Conservation (phyloP, 129 eudicot species). For the Flaveria ramosissima region DNA sequence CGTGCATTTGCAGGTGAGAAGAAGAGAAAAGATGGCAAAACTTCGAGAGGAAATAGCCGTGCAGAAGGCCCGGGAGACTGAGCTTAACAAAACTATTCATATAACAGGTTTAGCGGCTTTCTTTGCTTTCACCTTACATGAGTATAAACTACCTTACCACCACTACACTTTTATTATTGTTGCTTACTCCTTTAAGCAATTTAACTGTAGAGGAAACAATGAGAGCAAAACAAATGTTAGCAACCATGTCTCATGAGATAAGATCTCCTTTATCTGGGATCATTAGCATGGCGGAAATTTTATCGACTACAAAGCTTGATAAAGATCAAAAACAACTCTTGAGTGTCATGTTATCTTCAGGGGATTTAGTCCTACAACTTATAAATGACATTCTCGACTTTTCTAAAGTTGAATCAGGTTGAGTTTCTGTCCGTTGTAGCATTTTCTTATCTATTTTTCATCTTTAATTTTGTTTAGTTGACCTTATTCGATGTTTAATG, state of each 20-base stretch:
- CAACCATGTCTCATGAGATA: slow-evolving; percentile 98
- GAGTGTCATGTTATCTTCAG: slow-evolving; percentile 85
- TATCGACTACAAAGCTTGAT: slow-evolving; percentile 73
- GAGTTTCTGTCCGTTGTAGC: slow-evolving; percentile 22
- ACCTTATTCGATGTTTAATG: background rate
- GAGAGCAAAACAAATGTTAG: slow-evolving; percentile 97
- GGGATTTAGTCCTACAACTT: slow-evolving; percentile 84
- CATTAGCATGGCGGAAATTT: slow-evolving; percentile 85
- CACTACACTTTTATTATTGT: background rate
- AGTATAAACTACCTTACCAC: background rate
- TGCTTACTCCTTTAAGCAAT: background rate
- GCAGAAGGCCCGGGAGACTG: slow-evolving; percentile 91
- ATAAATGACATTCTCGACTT: slow-evolving; percentile 94
- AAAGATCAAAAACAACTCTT: slow-evolving; percentile 73
- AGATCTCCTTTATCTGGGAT: slow-evolving; percentile 92
- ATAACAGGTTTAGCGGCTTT: slow-evolving; percentile 64
- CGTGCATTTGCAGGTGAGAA: slow-evolving; percentile 45
- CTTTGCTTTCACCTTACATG: slow-evolving; percentile 9
- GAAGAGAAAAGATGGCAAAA: slow-evolving; percentile 88
- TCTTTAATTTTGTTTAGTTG: background rate
- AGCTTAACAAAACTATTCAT: slow-evolving; percentile 92
- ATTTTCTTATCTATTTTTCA: background rate
- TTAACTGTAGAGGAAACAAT: slow-evolving; percentile 75
- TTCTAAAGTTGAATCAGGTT: slow-evolving; percentile 97
- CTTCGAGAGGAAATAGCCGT: slow-evolving; percentile 95